Evolutionary conservation across 2,329 filamentous ascomycete species (phyloP).

Genomic region (Colletotrichum caudatum): DNA sequence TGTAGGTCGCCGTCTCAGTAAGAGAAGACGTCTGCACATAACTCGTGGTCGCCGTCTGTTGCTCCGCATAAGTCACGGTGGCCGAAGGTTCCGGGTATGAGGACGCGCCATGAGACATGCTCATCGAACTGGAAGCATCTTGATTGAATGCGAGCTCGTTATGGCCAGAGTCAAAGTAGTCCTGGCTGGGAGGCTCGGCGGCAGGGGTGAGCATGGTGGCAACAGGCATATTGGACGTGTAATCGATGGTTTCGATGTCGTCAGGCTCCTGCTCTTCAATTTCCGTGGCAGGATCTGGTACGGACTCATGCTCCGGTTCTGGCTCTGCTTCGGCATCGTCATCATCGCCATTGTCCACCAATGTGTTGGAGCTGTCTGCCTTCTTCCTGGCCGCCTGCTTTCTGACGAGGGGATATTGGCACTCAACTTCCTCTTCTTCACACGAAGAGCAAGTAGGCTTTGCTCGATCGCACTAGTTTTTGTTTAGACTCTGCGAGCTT

Average conservation of each 20-base stretch:
- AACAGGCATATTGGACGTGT: conserved; percentile 45
- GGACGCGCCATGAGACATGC: conserved; percentile 17
- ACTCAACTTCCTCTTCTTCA: conserved; percentile 47
- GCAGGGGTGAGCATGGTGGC: conserved; percentile 46
- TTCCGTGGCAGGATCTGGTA: conserved; percentile 2
- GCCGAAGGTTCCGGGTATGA: conserved; percentile 28
- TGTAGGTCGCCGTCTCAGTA: conserved; percentile 19
- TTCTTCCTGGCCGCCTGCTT: conserved; percentile 44
- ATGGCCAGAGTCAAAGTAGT: conserved; percentile 49
- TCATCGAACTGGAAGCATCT: conserved; percentile 11
- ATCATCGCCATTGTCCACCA: conserved; percentile 39
- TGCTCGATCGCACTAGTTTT: conserved; percentile 55
- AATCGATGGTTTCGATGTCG: conserved; percentile 42
- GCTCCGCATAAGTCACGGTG: conserved; percentile 26
- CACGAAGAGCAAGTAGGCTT: conserved; percentile 57
- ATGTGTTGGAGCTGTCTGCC: conserved; percentile 42
- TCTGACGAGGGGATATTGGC: conserved; percentile 55
- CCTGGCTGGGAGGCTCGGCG: conserved; percentile 43
- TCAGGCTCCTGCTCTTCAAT: conserved; percentile 31
- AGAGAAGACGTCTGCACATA: conserved; percentile 14
- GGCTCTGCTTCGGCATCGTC: conserved; percentile 41
- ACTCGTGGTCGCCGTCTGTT: conserved; percentile 2
- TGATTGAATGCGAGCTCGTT: conserved; percentile 45
- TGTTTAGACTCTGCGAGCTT: conserved; percentile 39
- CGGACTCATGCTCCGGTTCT: conserved; percentile 20